Conservation (phyloP, 768 basidiomycete genomes). For the Suillus tomentosus region DNA sequence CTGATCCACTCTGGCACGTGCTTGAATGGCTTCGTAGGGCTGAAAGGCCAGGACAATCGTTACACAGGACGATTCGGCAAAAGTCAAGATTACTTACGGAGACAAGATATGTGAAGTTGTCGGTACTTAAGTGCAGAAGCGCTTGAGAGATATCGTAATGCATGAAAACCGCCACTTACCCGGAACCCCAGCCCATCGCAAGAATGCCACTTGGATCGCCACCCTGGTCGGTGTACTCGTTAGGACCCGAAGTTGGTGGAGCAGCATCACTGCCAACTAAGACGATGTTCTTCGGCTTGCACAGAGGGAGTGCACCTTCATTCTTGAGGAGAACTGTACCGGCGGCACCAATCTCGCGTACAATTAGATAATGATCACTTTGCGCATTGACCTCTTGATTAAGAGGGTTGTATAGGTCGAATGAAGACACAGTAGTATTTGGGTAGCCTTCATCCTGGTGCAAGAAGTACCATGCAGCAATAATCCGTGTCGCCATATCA, state of each 20-base stretch:
- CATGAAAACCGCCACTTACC: constrained; percentile 35
- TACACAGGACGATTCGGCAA: background rate
- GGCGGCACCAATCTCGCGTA: constrained; percentile 62
- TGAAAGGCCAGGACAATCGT: constrained; percentile 21
- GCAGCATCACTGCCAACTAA: constrained; percentile 68
- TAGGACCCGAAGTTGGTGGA: constrained; percentile 67
- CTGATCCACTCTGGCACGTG: constrained; percentile 64
- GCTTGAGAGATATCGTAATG: constrained; percentile 34
- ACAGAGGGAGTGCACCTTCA: constrained; percentile 56
- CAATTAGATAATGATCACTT: constrained; percentile 52
- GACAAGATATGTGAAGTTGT: constrained; percentile 76
- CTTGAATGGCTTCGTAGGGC: constrained; percentile 83
- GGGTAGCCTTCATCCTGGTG: constrained; percentile 36
- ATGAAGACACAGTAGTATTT: constrained; percentile 27
- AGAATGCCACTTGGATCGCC: constrained; percentile 66
- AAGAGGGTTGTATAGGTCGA: constrained; percentile 30
- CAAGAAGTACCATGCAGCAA: constrained; percentile 59
- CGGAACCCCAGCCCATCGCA: constrained; percentile 93
- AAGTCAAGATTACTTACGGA: constrained; percentile 46
- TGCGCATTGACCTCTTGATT: constrained; percentile 56
- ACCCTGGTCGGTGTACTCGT: constrained; percentile 64
- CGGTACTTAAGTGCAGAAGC: constrained; percentile 44
- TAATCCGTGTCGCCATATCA: constrained; percentile 72
- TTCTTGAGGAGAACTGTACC: constrained; percentile 76
- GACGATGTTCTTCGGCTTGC: constrained; percentile 58